phyloP scores from a whole-genome alignment of 2,329 filamentous ascomycete genomes.

The Paradendryphiella salina region DNA sequence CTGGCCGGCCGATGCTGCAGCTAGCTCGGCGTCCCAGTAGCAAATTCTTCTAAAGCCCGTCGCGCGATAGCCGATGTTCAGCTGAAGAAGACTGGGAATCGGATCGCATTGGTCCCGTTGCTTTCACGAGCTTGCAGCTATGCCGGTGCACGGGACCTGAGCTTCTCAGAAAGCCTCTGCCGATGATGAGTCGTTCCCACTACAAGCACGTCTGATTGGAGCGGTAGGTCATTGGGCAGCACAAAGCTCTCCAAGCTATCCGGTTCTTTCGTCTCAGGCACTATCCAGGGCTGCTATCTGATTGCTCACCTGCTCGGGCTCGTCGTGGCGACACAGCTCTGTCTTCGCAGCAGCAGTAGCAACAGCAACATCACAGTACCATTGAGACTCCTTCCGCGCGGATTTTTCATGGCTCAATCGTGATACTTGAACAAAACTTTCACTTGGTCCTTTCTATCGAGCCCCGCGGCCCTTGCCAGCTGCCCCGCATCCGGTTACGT shows the following conservation, averaged over 20 bases:
- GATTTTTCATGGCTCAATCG: slow-evolving; percentile 2
- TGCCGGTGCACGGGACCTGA: slow-evolving; percentile 12
- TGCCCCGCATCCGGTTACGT: slow-evolving; percentile 17
- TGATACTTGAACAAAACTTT: slow-evolving; percentile 6
- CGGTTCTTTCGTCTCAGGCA: slow-evolving; percentile 12
- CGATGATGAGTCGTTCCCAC: slow-evolving; percentile 13
- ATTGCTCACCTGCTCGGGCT: slow-evolving; percentile 15
- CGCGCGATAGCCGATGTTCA: slow-evolving; percentile 11
- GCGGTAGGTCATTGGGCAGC: slow-evolving; percentile 17
- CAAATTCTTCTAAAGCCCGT: slow-evolving; percentile 9
- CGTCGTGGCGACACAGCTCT: slow-evolving; percentile 15
- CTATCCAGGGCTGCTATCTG: slow-evolving; percentile 11
- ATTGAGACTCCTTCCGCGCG: not conserved
- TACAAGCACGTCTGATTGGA: slow-evolving; percentile 14
- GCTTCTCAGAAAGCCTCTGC: slow-evolving; percentile 7
- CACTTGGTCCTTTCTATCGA: slow-evolving; percentile 7
- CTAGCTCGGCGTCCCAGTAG: slow-evolving; percentile 10
- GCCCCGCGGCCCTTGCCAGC: slow-evolving; percentile 13
- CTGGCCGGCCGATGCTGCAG: slow-evolving; percentile 11
- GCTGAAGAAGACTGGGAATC: slow-evolving; percentile 5
- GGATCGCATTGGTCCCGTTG: slow-evolving; percentile 8
- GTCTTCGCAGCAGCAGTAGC: slow-evolving; percentile 1
- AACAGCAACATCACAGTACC: slow-evolving; percentile 2
- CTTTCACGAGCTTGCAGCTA: slow-evolving; percentile 5
- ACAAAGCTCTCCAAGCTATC: slow-evolving; percentile 14